Evolutionary conservation across 805 yeast species (phyloP).

Genomic region (Ogataea henricii): DNA sequence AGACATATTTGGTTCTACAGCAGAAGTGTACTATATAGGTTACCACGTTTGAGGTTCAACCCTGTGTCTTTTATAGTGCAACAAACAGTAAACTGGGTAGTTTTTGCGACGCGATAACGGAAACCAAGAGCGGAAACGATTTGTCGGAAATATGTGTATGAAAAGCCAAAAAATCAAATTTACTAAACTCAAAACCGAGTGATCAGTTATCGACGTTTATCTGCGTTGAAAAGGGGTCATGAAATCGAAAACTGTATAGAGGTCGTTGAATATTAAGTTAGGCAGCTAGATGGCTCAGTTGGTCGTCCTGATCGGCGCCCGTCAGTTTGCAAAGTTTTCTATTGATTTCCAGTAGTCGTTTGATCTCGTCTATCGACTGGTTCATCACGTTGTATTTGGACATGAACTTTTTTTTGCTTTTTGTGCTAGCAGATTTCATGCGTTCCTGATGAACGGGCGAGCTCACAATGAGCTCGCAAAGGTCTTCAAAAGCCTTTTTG

Average conservation of each 20-base stretch:
- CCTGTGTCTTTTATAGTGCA: no score
- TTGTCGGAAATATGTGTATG: no score
- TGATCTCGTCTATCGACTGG: slow-evolving; percentile 33
- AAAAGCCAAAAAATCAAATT: no score
- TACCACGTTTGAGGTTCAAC: no score
- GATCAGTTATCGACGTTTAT: no score
- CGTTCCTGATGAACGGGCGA: slow-evolving; percentile 16
- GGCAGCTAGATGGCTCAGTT: slow-evolving; percentile 2
- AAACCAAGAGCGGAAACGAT: background rate
- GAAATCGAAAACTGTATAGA: background rate
- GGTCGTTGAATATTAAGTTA: background rate
- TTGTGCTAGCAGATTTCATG: slow-evolving; percentile 8
- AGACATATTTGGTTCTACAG: background rate
- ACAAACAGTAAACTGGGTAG: no score
- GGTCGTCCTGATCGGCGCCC: slow-evolving; percentile 10
- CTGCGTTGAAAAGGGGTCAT: no score
- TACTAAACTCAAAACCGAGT: no score
- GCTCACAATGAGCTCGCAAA: slow-evolving; percentile 31
- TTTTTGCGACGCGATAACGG: background rate
- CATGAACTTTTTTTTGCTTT: slow-evolving; percentile 26
- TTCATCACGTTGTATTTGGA: slow-evolving; percentile 34
- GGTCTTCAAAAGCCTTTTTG: slow-evolving; percentile 39
- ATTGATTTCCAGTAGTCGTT: slow-evolving; percentile 26
- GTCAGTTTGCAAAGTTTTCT: slow-evolving; percentile 13
- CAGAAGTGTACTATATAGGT: background rate